A percentile compares a stretch with the other conserved stretches of the same genome.
phyloP scores from a whole-genome alignment of 1,139 yeast species.

The Kodamaea suecica region DNA sequence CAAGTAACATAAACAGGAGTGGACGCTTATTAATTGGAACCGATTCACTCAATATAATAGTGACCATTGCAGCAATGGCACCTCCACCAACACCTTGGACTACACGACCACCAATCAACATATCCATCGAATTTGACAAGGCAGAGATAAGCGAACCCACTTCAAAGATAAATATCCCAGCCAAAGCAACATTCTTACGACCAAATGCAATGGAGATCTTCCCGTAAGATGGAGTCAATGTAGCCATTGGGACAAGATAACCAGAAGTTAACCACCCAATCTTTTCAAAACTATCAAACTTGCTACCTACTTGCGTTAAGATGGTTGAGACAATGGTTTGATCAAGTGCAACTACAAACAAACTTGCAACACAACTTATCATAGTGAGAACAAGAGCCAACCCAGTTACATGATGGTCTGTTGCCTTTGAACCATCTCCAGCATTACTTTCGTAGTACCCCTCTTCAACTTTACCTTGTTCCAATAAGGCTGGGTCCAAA shows the following conservation, averaged over 20 bases:
- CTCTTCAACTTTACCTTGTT: slow-evolving; percentile 1
- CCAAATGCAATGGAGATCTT: slow-evolving; percentile 22
- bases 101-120: slow-evolving; percentile 22
- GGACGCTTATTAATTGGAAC: slow-evolving; percentile 20
- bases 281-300: slow-evolving; percentile 17
- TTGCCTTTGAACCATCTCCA: slow-evolving; percentile 48
- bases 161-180: slow-evolving; percentile 19
- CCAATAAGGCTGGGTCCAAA: neutral
- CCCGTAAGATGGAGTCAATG: slow-evolving; percentile 21
- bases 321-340: slow-evolving; percentile 23
- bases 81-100: slow-evolving; percentile 24
- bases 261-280: slow-evolving; percentile 23
- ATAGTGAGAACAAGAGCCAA: slow-evolving; percentile 5
- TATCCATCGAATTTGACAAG: slow-evolving; percentile 18
- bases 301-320: slow-evolving; percentile 17
- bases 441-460: slow-evolving; percentile 14
- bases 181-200: slow-evolving; percentile 16
- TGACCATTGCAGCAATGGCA: slow-evolving; percentile 18
- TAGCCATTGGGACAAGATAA: slow-evolving; percentile 20
- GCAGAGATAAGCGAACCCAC: slow-evolving; percentile 20
- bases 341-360: slow-evolving; percentile 21
- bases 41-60: slow-evolving; percentile 19
- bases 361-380: slow-evolving; percentile 23
- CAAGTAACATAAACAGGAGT: slow-evolving; percentile 18
- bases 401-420: slow-evolving; percentile 50